Evolutionary conservation across 192 early-diverging fungal species (phyloP).

Genomic region (Entophlyctis luteolus): DNA sequence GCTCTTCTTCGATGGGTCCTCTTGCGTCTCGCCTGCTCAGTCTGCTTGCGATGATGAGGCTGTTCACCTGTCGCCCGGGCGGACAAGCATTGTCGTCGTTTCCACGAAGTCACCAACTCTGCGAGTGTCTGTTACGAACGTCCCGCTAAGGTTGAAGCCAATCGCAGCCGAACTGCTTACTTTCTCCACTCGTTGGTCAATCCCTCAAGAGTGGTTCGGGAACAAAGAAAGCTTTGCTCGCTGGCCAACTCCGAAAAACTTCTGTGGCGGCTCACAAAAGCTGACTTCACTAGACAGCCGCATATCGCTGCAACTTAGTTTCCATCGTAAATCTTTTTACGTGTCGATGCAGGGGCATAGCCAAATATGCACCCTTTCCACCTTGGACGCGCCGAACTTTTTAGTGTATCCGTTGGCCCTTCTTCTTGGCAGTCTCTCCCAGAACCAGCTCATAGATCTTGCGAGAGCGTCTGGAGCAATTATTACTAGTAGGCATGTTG

Average conservation of each 20-base stretch:
- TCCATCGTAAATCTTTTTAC: background rate
- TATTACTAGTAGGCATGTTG: background rate
- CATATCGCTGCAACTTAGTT: background rate
- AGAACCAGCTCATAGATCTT: background rate
- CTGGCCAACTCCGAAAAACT: background rate
- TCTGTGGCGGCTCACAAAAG: background rate
- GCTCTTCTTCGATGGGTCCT: background rate
- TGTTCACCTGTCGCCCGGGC: too few species aligned
- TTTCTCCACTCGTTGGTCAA: background rate
- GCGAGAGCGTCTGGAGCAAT: background rate
- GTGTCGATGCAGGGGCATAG: background rate
- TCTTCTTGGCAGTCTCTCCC: background rate
- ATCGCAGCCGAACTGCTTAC: background rate
- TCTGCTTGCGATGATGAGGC: too few species aligned
- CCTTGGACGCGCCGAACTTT: background rate
- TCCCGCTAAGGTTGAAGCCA: background rate
- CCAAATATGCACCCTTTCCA: background rate
- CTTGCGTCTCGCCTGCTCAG: too few species aligned
- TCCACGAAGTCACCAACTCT: background rate
- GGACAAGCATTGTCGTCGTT: background rate
- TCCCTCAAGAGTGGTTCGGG: background rate
- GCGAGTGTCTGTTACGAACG: background rate
- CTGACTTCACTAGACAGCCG: background rate
- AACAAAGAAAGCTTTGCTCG: background rate
- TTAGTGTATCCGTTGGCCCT: slow-evolving; percentile 1